Percentiles rank a stretch among this genome's conserved stretches.
Conservation (phyloP, 2,329 filamentous ascomycete genomes). For the Trichoderma sp. region DNA sequence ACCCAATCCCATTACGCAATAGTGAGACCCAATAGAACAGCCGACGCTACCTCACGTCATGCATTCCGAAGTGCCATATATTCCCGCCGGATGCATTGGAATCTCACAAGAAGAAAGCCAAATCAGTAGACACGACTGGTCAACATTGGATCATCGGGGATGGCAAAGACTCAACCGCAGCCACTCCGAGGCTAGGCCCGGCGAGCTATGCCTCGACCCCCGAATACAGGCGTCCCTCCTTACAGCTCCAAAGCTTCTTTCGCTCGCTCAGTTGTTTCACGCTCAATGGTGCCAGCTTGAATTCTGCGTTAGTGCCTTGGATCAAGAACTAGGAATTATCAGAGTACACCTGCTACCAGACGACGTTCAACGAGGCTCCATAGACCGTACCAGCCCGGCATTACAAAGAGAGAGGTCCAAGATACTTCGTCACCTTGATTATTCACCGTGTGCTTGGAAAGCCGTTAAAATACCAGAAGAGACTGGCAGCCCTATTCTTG, state of each 20-base stretch:
- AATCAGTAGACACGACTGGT: conserved; percentile 27
- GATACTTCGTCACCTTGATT: conserved; percentile 58
- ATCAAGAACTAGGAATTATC: conserved; percentile 37
- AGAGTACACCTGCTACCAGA: conserved; percentile 67
- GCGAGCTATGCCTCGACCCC: conserved; percentile 24
- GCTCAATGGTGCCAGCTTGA: conserved; percentile 49
- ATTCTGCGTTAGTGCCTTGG: conserved; percentile 34
- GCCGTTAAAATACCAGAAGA: conserved; percentile 38
- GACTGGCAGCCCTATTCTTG: conserved; percentile 8
- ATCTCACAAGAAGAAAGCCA: conserved; percentile 32
- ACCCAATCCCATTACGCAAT: background rate
- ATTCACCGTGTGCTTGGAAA: conserved; percentile 57
- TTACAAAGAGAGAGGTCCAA: conserved; percentile 49
- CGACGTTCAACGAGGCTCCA: conserved; percentile 57
- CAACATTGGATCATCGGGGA: conserved; percentile 2
- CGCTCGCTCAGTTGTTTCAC: conserved; percentile 35
- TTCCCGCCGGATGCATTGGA: conserved; percentile 45
- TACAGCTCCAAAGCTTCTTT: conserved; percentile 22
- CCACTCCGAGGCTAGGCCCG: conserved; percentile 32
- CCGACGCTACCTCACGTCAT: conserved; percentile 23
- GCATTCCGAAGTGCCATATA: conserved; percentile 35
- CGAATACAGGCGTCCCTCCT: conserved; percentile 34
- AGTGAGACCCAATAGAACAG: background rate
- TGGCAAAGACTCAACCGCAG: background rate
- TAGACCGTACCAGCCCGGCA: conserved; percentile 51